A percentile compares a stretch with the other conserved stretches of the same genome.
Conservation (phyloP, 2,329 filamentous ascomycete species). For the Diaporthe nobilis region DNA sequence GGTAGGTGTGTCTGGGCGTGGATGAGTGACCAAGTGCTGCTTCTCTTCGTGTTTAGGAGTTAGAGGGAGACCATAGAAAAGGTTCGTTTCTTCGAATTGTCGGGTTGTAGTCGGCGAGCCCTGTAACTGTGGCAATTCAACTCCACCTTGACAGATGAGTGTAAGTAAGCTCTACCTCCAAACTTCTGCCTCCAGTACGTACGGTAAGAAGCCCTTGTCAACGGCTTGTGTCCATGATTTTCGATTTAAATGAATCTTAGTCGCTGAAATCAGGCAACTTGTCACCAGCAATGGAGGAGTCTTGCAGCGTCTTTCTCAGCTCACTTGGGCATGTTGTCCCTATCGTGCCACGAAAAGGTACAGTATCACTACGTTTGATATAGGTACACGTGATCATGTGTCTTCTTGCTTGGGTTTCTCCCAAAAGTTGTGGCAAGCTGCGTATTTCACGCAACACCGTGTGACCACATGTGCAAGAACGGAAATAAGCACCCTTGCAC, state of each 20-base stretch:
- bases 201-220: background rate
- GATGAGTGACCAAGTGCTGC: background rate
- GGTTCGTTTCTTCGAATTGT: background rate
- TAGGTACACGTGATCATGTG: background rate
- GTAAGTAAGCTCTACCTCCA: background rate
- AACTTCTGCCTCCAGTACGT: too few relatives aligned
- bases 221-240: background rate
- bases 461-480: background rate
- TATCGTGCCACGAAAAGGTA: background rate
- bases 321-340: background rate
- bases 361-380: background rate
- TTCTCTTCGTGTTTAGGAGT: background rate
- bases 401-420: too few relatives aligned
- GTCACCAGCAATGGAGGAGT: background rate
- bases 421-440: background rate
- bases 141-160: background rate
- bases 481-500: background rate
- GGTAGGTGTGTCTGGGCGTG: background rate
- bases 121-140: background rate
- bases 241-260: background rate
- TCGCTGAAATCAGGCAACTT: background rate
- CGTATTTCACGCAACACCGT: background rate
- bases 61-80: background rate
- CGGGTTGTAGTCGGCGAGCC: background rate
- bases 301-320: background rate